Percentiles rank a stretch among this genome's conserved stretches.
These are phyloP conservation scores for Clonostachys solani DNA, from an alignment of 2,329 filamentous ascomycete species.

Conservation along the genomic window DNA sequence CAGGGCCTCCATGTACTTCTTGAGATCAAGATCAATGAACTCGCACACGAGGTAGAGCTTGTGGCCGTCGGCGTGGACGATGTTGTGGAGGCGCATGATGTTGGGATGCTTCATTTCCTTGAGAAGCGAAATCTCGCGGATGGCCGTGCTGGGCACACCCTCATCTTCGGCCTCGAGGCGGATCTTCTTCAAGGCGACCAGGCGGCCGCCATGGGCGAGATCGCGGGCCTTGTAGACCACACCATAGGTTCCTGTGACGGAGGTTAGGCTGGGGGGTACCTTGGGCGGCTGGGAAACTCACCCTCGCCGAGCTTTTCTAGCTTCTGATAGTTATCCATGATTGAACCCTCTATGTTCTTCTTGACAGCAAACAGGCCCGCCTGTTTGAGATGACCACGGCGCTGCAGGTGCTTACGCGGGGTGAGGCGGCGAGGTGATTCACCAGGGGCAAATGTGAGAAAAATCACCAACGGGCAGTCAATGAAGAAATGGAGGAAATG, in stretches of 20 bases:
- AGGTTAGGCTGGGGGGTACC: not conserved
- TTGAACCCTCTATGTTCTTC: too few species aligned
- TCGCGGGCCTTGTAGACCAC: constrained; percentile 94
- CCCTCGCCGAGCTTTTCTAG: constrained; percentile 96
- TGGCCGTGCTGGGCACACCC: constrained; percentile 89
- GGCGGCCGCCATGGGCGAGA: constrained; percentile 74
- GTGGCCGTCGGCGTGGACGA: constrained; percentile 90
- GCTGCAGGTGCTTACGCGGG: too few species aligned
- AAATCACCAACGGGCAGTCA: too few species aligned
- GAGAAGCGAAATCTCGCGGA: constrained; percentile 88
- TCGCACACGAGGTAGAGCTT: constrained; percentile 94
- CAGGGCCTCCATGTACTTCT: constrained; percentile 94
- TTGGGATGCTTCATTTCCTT: constrained; percentile 94
- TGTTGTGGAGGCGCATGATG: constrained; percentile 84
- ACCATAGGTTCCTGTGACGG: constrained; percentile 73
- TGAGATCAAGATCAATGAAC: constrained; percentile 85
- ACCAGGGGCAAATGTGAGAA: too few species aligned
- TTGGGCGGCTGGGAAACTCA: constrained; percentile 25
- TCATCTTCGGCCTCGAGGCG: constrained; percentile 93
- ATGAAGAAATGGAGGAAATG: too few species aligned
- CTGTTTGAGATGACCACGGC: too few species aligned
- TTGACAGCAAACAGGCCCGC: too few species aligned
- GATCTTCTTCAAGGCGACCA: constrained; percentile 94
- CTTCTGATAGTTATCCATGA: constrained; percentile 95
- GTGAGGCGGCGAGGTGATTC: too few species aligned